Conservation (phyloP, 31 red algal genomes). For the Endocladia muricata region DNA sequence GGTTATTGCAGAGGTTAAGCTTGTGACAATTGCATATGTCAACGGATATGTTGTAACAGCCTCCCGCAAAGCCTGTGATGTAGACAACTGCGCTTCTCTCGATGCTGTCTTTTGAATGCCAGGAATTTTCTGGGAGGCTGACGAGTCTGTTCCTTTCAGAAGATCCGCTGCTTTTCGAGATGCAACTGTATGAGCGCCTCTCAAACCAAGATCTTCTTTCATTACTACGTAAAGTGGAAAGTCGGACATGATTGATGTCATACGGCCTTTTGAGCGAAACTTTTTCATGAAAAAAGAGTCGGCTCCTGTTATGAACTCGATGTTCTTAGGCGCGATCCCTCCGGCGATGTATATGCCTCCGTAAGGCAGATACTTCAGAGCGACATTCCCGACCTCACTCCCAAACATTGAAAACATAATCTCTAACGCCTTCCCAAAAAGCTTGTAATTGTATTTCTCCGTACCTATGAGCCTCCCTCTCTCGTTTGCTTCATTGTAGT, state of each 20-base stretch:
- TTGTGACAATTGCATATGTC: slow-evolving; percentile 44
- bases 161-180: slow-evolving; percentile 29
- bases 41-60: slow-evolving; percentile 45
- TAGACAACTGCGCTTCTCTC: slow-evolving; percentile 14
- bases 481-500: slow-evolving; percentile 66
- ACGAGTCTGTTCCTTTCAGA: neutral
- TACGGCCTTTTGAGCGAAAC: slow-evolving; percentile 79
- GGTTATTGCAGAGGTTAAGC: slow-evolving; percentile 40
- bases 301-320: slow-evolving; percentile 64
- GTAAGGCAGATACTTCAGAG: slow-evolving; percentile 83
- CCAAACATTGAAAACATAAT: slow-evolving; percentile 89
- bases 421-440: slow-evolving; percentile 72
- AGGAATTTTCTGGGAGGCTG: neutral
- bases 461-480: slow-evolving; percentile 61
- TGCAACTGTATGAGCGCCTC: slow-evolving; percentile 75
- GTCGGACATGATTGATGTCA: slow-evolving; percentile 59
- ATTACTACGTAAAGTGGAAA: slow-evolving; percentile 83
- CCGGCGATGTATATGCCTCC: slow-evolving; percentile 92
- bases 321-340: slow-evolving; percentile 95
- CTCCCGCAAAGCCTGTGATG: slow-evolving; percentile 33
- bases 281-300: slow-evolving; percentile 71
- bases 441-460: slow-evolving; percentile 69
- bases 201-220: slow-evolving; percentile 91
- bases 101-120: neutral
- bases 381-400: slow-evolving; percentile 82